These are phyloP conservation scores for Stephanodiscus triporus DNA, from an alignment of 108 stramenopile species.

Conservation along the genomic window DNA sequence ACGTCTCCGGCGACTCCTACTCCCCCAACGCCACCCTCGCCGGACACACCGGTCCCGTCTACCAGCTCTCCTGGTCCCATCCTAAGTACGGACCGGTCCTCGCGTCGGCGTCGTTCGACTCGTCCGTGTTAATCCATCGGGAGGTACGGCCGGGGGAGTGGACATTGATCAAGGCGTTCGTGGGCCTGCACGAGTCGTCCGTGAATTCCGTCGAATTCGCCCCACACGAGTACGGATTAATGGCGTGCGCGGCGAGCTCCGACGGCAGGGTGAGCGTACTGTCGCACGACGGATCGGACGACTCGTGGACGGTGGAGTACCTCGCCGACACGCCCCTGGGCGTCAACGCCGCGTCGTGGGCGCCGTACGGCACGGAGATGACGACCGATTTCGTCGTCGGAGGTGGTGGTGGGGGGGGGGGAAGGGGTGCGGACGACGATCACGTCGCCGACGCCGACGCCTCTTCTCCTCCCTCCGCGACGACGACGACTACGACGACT, in stretches of 20 bases:
- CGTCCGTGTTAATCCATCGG: slow-evolving; percentile 84
- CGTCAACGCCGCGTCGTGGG: slow-evolving; percentile 91
- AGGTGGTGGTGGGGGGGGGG: no score
- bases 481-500: slow-evolving; percentile 6
- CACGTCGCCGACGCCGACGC: no score
- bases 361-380: no score
- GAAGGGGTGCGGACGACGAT: no score
- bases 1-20: slow-evolving; percentile 81
- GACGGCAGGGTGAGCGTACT: slow-evolving; percentile 90
- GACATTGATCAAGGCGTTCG: slow-evolving; percentile 71
- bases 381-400: slow-evolving; percentile 53
- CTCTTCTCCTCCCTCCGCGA: no score
- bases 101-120: slow-evolving; percentile 91
- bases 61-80: slow-evolving; percentile 95
- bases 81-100: slow-evolving; percentile 91
- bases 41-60: slow-evolving; percentile 93
- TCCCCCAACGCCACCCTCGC: slow-evolving; percentile 80
- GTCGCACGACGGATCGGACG: slow-evolving; percentile 60
- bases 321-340: slow-evolving; percentile 81
- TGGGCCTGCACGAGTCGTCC: slow-evolving; percentile 66
- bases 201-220: slow-evolving; percentile 88
- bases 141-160: slow-evolving; percentile 85
- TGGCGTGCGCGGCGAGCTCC: slow-evolving; percentile 72
- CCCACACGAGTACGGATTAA: slow-evolving; percentile 88
- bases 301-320: slow-evolving; percentile 79